Conservation (phyloP, 345 rosid genomes). For the Eutrema yunnanense region DNA sequence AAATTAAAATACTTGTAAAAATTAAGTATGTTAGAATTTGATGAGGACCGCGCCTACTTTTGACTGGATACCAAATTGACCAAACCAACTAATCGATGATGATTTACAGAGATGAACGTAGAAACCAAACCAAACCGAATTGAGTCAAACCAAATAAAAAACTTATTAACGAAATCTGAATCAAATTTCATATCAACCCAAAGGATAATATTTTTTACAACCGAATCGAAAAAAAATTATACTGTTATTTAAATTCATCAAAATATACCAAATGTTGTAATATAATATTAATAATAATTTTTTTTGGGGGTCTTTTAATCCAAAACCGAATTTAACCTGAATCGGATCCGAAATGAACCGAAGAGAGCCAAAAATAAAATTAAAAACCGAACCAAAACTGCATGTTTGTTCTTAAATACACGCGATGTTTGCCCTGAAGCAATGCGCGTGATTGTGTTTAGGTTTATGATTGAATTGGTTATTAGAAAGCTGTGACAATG, state of each 20-base stretch:
- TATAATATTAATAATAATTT: not conserved
- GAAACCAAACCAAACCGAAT: too few species aligned
- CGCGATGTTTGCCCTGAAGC: slow-evolving; percentile 11
- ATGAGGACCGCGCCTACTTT: not conserved
- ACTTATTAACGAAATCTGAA: too few species aligned
- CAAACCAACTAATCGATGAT: too few species aligned
- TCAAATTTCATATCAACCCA: too few species aligned
- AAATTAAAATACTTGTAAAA: not conserved
- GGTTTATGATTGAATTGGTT: not conserved
- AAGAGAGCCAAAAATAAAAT: not conserved
- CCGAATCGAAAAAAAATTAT: not conserved
- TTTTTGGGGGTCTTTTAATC: not conserved
- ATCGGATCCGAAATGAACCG: not conserved
- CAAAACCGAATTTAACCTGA: not conserved
- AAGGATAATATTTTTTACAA: not conserved
- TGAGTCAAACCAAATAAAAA: too few species aligned
- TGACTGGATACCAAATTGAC: too few species aligned
- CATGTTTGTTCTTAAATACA: not conserved
- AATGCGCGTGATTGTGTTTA: slow-evolving; percentile 12
- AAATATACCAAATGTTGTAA: not conserved
- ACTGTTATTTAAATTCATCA: not conserved
- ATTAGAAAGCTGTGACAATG: not conserved
- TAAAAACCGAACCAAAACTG: not conserved
- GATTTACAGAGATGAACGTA: not conserved
- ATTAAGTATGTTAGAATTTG: not conserved